phyloP scores from a whole-genome alignment of 2,329 filamentous ascomycete species.

The Hypoxylon sp. region DNA sequence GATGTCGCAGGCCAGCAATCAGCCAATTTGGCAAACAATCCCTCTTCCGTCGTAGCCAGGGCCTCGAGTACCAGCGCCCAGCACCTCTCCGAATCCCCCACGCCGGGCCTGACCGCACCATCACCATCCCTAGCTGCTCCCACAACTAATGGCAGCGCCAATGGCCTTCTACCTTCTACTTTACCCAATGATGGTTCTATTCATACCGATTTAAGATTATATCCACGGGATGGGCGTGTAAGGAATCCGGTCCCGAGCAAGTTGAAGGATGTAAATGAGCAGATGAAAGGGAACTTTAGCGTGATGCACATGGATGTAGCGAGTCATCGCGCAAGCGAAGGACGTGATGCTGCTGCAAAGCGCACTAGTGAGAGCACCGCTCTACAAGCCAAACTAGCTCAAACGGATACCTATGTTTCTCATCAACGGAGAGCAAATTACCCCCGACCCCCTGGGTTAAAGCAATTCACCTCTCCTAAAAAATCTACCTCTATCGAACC shows the following conservation, averaged over 20 bases:
- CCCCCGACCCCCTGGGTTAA: slow-evolving; percentile 50
- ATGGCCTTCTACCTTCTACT: slow-evolving; percentile 39
- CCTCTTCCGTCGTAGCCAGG: slow-evolving; percentile 40
- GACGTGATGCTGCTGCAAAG: slow-evolving; percentile 69
- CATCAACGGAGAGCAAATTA: slow-evolving; percentile 61
- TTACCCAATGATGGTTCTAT: slow-evolving; percentile 44
- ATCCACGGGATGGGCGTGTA: slow-evolving; percentile 64
- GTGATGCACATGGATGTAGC: slow-evolving; percentile 73
- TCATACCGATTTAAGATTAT: slow-evolving; percentile 50
- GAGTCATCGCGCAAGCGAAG: slow-evolving; percentile 61
- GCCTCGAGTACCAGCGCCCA: slow-evolving; percentile 43
- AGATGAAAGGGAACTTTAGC: slow-evolving; percentile 72
- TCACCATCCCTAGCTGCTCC: slow-evolving; percentile 43
- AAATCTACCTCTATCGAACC: slow-evolving; percentile 45
- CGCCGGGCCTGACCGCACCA: slow-evolving; percentile 41
- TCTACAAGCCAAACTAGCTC: slow-evolving; percentile 69
- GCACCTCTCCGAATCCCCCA: slow-evolving; percentile 48
- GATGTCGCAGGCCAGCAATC: slow-evolving; percentile 48
- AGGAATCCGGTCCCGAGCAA: slow-evolving; percentile 74
- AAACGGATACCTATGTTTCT: slow-evolving; percentile 67
- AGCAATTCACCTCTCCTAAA: slow-evolving; percentile 49
- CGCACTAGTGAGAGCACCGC: slow-evolving; percentile 74
- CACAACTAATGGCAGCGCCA: slow-evolving; percentile 46
- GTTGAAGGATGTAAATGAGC: slow-evolving; percentile 70
- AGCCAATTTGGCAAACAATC: slow-evolving; percentile 50